Conservation (phyloP, 1,284 basidiomycete species). For the Leccinum subrobustum region DNA sequence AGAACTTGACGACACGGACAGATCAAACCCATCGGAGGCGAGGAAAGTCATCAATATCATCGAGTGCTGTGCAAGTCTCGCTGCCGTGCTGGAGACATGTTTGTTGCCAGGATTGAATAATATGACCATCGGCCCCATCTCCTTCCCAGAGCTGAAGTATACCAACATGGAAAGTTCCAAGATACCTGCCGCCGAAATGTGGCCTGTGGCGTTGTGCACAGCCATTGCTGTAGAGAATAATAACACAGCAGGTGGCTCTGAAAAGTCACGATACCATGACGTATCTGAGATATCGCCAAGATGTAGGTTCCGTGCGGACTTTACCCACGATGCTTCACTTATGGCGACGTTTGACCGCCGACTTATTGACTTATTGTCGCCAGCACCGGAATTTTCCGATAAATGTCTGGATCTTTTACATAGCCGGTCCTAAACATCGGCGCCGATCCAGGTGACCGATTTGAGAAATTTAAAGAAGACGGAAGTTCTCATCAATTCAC, state of each 20-base stretch:
- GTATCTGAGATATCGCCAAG: conserved; percentile 5
- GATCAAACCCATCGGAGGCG: neutral
- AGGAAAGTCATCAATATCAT: neutral
- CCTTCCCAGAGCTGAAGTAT: neutral
- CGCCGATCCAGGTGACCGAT: conserved; percentile 4
- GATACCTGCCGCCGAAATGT: neutral
- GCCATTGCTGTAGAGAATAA: conserved; percentile 8
- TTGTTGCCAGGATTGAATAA: conserved; percentile 1
- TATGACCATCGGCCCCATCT: neutral
- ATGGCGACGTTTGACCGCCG: conserved; percentile 17
- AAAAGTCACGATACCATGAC: neutral
- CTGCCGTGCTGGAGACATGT: neutral
- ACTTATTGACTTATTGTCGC: neutral
- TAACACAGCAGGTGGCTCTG: conserved; percentile 15
- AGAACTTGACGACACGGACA: conserved; percentile 1
- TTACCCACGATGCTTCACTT: neutral
- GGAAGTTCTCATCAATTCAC: neutral
- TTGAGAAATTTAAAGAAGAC: neutral
- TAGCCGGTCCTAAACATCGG: conserved; percentile 1
- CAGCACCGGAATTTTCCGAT: neutral
- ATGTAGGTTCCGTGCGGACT: conserved; percentile 6
- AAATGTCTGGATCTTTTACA: neutral
- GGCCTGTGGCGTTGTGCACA: conserved; percentile 15
- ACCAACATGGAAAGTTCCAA: conserved; percentile 12
- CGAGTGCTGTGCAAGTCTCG: neutral